Base-by-base conservation (phyloP, 768 basidiomycete genomes). In the Phaeotremella fagi region DNA sequence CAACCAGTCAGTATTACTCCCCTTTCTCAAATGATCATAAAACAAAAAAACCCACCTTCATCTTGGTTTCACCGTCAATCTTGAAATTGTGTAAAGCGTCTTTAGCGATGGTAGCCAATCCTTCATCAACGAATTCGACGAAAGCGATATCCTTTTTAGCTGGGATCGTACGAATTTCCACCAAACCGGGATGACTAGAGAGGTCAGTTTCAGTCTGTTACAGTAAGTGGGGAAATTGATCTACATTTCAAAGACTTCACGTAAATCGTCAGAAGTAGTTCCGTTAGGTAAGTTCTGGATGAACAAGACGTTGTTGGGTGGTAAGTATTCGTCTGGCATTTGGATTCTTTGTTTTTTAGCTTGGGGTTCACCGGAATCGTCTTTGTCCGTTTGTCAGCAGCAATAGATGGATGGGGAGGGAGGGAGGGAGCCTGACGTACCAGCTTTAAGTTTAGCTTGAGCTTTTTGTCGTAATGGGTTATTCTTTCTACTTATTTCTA, bases 281-380 rank as follows among this genome's bases (percentile, higher is more conserved):
- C 76, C 85, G 70, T 95, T 90, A 18, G 92, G 91, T 22, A 99
- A 79, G 72, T 97, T 97, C 76, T 99, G 95, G 60, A 99, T 74
- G 82, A 99, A 99, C 47, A 99, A 81, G 75, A 98, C 94, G 75
- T 92, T 91, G 85, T 99, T 99, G 33, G 95, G 94, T 1, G 95
- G 95, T 5, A 99, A 82, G 75, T 97, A 98, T 75, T 99, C 95
- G 85, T 99, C 95, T 35, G 94, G 92, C 90, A 98, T 95, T 73
- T 92, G 89, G 55, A 95, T 86, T 61, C 84, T 83, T 22, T 68
- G 64, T 54, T 65, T 64, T 12, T 64, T 63, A 27, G 62, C 50
- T 3, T 66, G 48, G 11, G 67, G 52, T 6, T 61, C 61, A 25
- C 59, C 63, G 23, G 56, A 58, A 45, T 57, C 61, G 43, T 54